Evolutionary conservation across 768 basidiomycete species (phyloP), one percentile per base, ranked within the genome.

Genomic region (Collybiopsis luxurians): DNA sequence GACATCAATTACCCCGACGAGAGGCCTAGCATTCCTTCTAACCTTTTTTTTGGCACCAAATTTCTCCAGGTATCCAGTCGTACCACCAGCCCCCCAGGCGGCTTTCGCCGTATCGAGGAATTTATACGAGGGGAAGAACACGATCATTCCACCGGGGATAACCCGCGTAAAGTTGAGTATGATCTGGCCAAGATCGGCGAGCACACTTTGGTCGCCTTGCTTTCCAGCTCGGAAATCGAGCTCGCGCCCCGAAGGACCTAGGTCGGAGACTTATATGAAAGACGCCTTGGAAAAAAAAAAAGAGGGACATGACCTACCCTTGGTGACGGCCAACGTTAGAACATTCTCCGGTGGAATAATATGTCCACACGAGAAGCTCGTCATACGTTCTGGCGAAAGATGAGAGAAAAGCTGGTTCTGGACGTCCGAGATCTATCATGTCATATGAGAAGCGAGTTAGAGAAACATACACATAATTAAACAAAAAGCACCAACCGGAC

Each of bases 61-160:
- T 63, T 85, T 86, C 12, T 76, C 74, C 57, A 96, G 60, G 10
- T 86, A 65, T 1, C 88, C 86, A 45, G 71, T 82, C 46, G 75
- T 76, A 5, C 31, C n/a, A 6, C 23, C 31, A n/a, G 42, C 15
- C 12, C 72, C 67, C 95, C 96, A 98, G 5, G 75, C 65, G 4
- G 72, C 73, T 62, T 84, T 89, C 3, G 89, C 83, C 38, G 75
- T 71, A 57, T 87, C 82, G 36, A 98, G 73, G 62, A 92, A 95
- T 27, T 77, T 81, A 68, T 98, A 98, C 0, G 94, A 96, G 0
- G 96, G 95, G 39, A 98, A 84, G 68, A 99, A 99, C 6, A 97
- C 87, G 19, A 98, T 90, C 72, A 98, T 82, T 0, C 96, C 96
- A 19, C 85, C 86, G 0, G 95, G 90, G 4, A 95, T 80, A 17